phyloP scores from a whole-genome alignment of 768 basidiomycete species.

The Lactarius tabidus region DNA sequence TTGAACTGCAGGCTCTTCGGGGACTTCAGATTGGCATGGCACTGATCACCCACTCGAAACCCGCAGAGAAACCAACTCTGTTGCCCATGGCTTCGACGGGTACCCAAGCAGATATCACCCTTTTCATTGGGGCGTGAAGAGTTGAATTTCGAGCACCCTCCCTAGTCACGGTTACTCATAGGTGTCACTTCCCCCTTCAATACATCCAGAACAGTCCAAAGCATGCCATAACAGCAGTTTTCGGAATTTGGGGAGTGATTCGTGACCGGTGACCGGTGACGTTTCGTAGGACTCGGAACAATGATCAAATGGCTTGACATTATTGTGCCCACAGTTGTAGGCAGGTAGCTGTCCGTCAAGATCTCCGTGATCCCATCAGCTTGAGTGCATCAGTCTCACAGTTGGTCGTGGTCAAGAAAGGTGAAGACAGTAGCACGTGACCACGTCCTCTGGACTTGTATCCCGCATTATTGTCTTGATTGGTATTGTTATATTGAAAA shows the following conservation, averaged over 20 bases:
- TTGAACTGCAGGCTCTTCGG: not conserved
- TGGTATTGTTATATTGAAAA: not conserved
- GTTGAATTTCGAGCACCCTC: not conserved
- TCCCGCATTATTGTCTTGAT: too few relatives aligned
- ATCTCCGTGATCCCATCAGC: not conserved
- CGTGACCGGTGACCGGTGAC: too few relatives aligned
- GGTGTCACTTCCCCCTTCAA: not conserved
- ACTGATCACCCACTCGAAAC: not conserved
- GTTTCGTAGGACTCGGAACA: not conserved
- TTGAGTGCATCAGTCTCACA: not conserved
- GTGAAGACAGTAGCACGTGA: too few relatives aligned
- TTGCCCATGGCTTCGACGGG: not conserved
- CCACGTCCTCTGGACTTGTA: too few relatives aligned
- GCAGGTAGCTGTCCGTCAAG: too few relatives aligned
- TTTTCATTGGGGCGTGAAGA: not conserved
- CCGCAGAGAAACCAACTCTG: not conserved
- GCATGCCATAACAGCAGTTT: not conserved
- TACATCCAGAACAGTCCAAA: not conserved
- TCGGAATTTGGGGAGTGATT: not conserved
- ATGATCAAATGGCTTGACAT: too few relatives aligned
- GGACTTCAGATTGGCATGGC: not conserved
- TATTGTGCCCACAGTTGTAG: too few relatives aligned
- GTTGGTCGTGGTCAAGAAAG: not conserved
- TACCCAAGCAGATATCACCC: not conserved
- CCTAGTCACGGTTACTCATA: not conserved